Base-by-base conservation (phyloP, 2,329 filamentous ascomycete genomes). In the Ilyonectria sp. region DNA sequence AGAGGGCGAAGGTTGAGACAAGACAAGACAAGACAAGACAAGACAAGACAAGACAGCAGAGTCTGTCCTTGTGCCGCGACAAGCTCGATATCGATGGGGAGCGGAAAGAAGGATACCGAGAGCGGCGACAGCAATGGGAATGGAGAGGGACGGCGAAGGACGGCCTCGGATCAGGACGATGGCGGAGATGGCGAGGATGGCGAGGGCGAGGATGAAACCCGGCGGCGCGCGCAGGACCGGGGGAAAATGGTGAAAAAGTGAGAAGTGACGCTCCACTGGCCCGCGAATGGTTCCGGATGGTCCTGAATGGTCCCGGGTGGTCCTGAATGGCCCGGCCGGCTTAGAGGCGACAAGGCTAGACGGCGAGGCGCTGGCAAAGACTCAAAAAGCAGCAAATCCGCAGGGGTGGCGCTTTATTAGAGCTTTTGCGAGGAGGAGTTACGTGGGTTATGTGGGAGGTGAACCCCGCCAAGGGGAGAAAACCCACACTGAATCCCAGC, bases 201-300 rank as follows among this genome's bases (percentile, higher is more conserved):
- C 49, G 49, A 7, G 49, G 49, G 21, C n/a, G 65, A 33, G 63
- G 60, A 67, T 50, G 55, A 63, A 69, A 65, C 57, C 54, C 49
- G 63, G 52, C 49, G 5, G 15, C 29, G 66, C 59, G 60, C 61
- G 55, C 62, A 54, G 43, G 65, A 69, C 67, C 60, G 26, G 49
- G 37, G 23, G 26, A 33, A 40, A 61, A 47, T 64, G 65, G 67
- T 70, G 40, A 75, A 74, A 74, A 75, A 74, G 69, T 74, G 72
- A 75, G 68, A 75, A 73, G 74, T 71, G 69, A 76, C 67, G 71
- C 74, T 75, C 74, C 72, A 76, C 74, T 68, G 63, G 55, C 67
- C 60, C 52, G 66, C 60, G 44, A 26, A 23, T 26, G 44, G 44
- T 21, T 26, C 26, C 60, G 44, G 15, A 23, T 26, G 44, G 21